Base-by-base conservation (phyloP, 208 protist genomes). In the Trypanosoma lewisi region DNA sequence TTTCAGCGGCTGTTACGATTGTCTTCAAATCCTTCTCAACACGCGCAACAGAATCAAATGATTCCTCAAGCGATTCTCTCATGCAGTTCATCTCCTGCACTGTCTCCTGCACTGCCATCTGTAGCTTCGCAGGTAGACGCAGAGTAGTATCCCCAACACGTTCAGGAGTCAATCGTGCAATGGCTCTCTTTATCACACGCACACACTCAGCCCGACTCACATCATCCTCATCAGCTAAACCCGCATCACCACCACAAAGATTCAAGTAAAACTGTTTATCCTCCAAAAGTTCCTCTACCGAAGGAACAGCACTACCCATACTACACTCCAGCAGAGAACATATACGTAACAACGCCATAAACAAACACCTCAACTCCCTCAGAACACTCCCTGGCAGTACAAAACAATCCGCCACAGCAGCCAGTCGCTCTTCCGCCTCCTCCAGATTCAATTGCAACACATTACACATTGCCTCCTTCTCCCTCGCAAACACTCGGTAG, bases 151-250 rank as follows among this genome's bases (percentile, higher is more conserved):
- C 42, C 9, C 48, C 58, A 6, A 59, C 16, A 7, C 52, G n/a
- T 17, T 31, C 36, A 44, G 53, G 52, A 8, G 37, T 17, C 39
- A 73, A 39, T 28, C 23, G 34, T 19, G 39, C 6, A 42, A 73
- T 28, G n/a, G 51, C 49, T 8, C 67, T 48, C 37, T 44, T 61
- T 23, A 73, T 73, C 0, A 53, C 49, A 58, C 39, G 39, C 2
- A 73, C 28, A 59, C 67, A 73, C 21, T 73, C 67, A 27, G 52
- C 21, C 16, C 49, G 34, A 31, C 37, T 58, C 6, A 73, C 57
- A 42, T 33, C 44, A 3, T 51, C 62, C 4, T 28, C 27, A 59
- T 67, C 21, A 39, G 9, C 12, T 17, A 33, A 11, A 48, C 2
- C 2, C 37, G 21, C 33, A 11, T 61, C 48, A 58, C 7, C 0